Base-by-base conservation (phyloP, 345 rosid genomes). In the Aquilaria yunnanensis region DNA sequence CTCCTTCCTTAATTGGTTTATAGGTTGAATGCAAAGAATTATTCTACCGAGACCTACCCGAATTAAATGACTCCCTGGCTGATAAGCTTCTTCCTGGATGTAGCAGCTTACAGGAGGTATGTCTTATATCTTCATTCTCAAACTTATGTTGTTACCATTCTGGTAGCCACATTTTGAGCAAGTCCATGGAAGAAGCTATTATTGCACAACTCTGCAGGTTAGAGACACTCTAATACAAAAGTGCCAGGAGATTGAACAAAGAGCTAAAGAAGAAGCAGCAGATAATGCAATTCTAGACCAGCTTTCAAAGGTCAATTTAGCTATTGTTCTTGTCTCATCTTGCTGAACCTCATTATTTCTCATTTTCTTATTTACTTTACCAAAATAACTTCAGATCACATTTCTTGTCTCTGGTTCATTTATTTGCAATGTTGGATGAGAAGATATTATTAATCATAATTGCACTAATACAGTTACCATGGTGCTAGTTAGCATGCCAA, bases 251-350 rank as follows among this genome's bases (percentile, higher is more conserved):
- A 72, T 86, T 72, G 97, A 86, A 75, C 78, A 83, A 72, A 76
- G 77, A 43, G 96, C 96, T 3, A 88, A 65, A 80, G 97, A 93
- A 49, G 96, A 88, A 72, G 98, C 98, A 54, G 83, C 97, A 2
- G 99, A 93, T 74, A 90, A 90, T 68, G 95, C 97, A 32, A 82
- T 93, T 72, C 83, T 93, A 29, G 96, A 93, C 29, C 96, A 86
- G 81, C 84, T 93, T 59, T 70, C 81, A 73, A 83, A 88, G 96
- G 98, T 87, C 59, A 23, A 23, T 23, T 23, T 23, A 23, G 23
- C 23, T 23, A 23, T 23, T 23, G 23, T 23, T 23, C 23, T 23
- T 23, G 23, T 23, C 23, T 23, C 23, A 23, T 23, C 23, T 23
- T 23, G 23, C 23, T 23, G 23, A 23, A 23, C 23, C 23, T 23